Base-by-base conservation (phyloP, 1,284 basidiomycete genomes). In the Rhodotorula sp. region DNA sequence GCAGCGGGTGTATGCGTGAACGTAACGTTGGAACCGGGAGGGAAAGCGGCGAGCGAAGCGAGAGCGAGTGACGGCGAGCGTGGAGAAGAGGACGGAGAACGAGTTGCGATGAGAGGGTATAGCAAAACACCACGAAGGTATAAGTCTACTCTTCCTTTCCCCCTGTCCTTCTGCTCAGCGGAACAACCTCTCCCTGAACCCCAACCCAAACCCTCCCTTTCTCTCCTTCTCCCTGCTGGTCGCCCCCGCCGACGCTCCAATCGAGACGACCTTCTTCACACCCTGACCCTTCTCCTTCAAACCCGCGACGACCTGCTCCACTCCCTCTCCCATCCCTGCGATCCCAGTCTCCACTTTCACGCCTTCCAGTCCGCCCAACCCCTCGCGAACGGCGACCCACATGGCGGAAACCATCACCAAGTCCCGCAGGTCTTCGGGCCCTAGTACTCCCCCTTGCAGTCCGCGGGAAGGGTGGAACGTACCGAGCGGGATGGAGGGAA, bases 391-490 rank as follows among this genome's bases (percentile, higher is more conserved):
- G 44, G 95, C 89, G 59, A 99, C 81, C 91, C 94, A 97, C 80
- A 98, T 83, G 22, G 87, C 90, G 1, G 92, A 96, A 53, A 88
- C 89, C 73, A 88, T 90, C 64, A 96, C 86, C 28, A 94, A 85
- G 80, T 98, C 94, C 81, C 97, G 96, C 80, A 97, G 87, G 80
- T 96, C 93, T 80, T 96, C 94, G 60, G 92, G 89, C 2, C 88
- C 90, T 61, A 96, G 81, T 44, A 86, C 81, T 15, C 47, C 76
- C 82, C 84, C 64, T 6, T 44, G 40, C 10, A 72, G 52, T 48
- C 70, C 67, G 16, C 51, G 61, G 20, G 16, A n/a, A 11, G 64
- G 64, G 31, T 50, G 51, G 46, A 59, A 67, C 15, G 59, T 44
- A 22, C 65, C 70, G 57, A 82, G 74, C 18, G 75, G 86, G 30